Evolutionary conservation across 2,329 filamentous ascomycete species (phyloP).

Genomic region (Colletotrichum sp.): DNA sequence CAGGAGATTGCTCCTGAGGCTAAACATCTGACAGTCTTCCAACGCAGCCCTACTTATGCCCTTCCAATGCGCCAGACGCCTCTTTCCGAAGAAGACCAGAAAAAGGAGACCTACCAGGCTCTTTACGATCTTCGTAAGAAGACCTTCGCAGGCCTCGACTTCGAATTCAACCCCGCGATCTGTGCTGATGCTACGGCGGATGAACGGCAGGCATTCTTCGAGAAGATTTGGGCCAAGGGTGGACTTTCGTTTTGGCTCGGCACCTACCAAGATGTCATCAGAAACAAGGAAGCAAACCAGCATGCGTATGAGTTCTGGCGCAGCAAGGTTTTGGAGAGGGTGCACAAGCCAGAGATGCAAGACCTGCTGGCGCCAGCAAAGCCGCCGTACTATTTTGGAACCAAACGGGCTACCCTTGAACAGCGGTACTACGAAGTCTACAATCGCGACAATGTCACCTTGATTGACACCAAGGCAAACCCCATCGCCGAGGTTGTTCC

Average conservation of each 20-base stretch:
- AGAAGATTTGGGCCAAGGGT: background rate
- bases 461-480: background rate
- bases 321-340: background rate
- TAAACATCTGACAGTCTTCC: background rate
- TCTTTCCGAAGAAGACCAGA: background rate
- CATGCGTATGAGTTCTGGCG: background rate
- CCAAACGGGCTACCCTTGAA: background rate
- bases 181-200: background rate
- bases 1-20: background rate
- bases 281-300: background rate
- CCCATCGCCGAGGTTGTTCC: background rate
- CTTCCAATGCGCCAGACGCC: background rate
- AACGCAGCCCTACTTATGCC: background rate
- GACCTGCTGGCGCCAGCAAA: background rate
- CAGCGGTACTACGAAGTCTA: background rate
- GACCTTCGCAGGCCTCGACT: background rate
- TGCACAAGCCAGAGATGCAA: background rate
- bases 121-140: background rate
- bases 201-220: background rate
- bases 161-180: background rate
- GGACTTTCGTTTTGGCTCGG: background rate
- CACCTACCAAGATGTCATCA: background rate
- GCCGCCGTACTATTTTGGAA: background rate
- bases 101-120: background rate
- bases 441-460: background rate